A percentile compares a stretch with the other conserved stretches of the same genome.
Evolutionary conservation across 2,329 filamentous ascomycete species (phyloP).

Genomic region (Aspergillus hiratsukae): DNA sequence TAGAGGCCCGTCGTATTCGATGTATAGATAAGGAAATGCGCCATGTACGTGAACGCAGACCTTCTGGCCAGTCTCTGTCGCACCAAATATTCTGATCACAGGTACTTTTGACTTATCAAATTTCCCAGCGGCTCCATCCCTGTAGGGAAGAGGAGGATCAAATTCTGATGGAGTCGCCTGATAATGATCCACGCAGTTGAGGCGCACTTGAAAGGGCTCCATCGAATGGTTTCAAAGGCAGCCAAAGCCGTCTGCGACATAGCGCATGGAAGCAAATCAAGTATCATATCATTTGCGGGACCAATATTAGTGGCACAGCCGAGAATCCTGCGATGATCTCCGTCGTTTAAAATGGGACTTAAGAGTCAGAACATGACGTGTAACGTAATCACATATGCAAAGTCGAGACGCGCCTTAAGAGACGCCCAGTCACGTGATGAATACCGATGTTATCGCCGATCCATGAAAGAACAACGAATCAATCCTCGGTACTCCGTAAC

Average conservation of each 20-base stretch:
- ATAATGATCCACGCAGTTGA: constrained; percentile 97
- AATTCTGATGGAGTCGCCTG: constrained; percentile 73
- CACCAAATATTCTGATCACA: constrained; percentile 83
- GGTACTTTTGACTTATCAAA: constrained; percentile 70
- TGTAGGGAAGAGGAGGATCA: constrained; percentile 72
- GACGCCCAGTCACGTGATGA: constrained; percentile 28
- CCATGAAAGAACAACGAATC: not conserved
- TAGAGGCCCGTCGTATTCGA: constrained; percentile 73
- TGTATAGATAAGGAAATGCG: constrained; percentile 90
- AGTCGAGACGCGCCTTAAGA: constrained; percentile 12
- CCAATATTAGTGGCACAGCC: not conserved
- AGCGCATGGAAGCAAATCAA: constrained; percentile 8
- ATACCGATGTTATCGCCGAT: constrained; percentile 4
- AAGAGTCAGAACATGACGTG: constrained; percentile 6
- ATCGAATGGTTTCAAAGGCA: constrained; percentile 36
- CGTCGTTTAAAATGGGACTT: constrained; percentile 2
- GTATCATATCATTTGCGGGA: constrained; percentile 4
- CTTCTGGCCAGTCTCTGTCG: constrained; percentile 91
- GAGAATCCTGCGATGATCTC: not conserved
- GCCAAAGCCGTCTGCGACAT: constrained; percentile 23
- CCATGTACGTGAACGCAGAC: constrained; percentile 95
- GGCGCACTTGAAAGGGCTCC: constrained; percentile 80
- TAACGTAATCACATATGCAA: constrained; percentile 3
- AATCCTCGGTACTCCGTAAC: not conserved
- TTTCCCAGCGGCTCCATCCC: constrained; percentile 55